Percentiles rank a stretch among this genome's conserved stretches.
phyloP scores from a whole-genome alignment of 352 stramenopile species.

The Phytopythium oedochilum region DNA sequence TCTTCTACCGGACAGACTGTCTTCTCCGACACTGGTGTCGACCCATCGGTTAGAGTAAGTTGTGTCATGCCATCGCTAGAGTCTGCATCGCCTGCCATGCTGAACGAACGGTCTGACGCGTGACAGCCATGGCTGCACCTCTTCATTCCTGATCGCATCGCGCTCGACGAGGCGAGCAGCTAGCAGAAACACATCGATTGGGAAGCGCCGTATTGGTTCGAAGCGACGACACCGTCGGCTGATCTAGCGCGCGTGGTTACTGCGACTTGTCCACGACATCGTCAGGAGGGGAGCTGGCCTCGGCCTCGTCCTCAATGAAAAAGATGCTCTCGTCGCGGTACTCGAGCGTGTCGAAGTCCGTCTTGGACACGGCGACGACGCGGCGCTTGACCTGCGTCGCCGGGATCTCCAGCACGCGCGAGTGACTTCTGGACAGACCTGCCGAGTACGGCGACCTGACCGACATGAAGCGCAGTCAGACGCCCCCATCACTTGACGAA shows the following conservation, averaged over 20 bases:
- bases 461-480: no score
- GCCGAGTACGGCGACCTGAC: slow-evolving; percentile 60
- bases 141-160: slow-evolving; percentile 67
- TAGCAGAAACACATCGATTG: neutral
- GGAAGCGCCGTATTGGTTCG: no score
- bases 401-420: slow-evolving; percentile 41
- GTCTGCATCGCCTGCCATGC: neutral
- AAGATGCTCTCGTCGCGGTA: slow-evolving; percentile 81
- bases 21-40: slow-evolving; percentile 56
- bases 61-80: neutral
- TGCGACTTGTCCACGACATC: no score
- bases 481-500: no score
- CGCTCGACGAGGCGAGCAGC: slow-evolving; percentile 29
- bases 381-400: slow-evolving; percentile 60
- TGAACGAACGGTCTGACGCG: neutral
- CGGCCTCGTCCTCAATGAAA: slow-evolving; percentile 45
- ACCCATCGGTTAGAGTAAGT: slow-evolving; percentile 41
- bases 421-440: slow-evolving; percentile 31
- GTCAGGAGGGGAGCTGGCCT: slow-evolving; percentile 1
- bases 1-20: slow-evolving; percentile 22
- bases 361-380: slow-evolving; percentile 63
- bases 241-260: no score
- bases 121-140: slow-evolving; percentile 69
- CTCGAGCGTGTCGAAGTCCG: slow-evolving; percentile 46
- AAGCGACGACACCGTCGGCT: no score